These are phyloP conservation scores for Pulveroboletus frians DNA, from an alignment of 768 basidiomycete species.

Conservation along the genomic window DNA sequence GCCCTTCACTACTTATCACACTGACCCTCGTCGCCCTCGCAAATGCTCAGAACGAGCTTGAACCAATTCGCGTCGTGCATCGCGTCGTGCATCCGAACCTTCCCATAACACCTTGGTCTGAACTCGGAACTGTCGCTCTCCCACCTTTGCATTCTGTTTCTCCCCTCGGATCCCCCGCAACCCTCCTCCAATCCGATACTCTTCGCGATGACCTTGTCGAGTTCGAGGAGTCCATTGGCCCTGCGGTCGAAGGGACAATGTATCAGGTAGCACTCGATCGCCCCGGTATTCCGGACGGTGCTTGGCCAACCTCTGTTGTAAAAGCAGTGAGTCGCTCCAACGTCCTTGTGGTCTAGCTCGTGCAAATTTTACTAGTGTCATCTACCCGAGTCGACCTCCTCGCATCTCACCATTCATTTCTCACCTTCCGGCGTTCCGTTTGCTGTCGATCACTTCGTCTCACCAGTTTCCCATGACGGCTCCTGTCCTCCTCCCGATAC, in stretches of 20 bases:
- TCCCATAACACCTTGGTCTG: conserved; percentile 21
- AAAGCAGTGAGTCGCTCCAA: conserved; percentile 51
- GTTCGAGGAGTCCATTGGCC: conserved; percentile 39
- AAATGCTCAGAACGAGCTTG: conserved; percentile 10
- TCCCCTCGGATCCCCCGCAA: conserved; percentile 29
- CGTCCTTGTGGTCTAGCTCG: conserved; percentile 30
- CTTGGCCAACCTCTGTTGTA: conserved; percentile 30
- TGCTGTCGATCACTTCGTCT: conserved; percentile 68
- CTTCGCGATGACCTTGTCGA: conserved; percentile 43
- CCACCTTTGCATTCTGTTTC: conserved; percentile 31
- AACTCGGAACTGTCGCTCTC: conserved; percentile 23
- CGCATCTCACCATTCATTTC: conserved; percentile 55
- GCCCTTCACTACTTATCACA: not conserved
- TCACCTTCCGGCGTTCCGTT: conserved; percentile 45
- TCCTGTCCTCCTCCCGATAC: conserved; percentile 42
- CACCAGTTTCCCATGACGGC: conserved; percentile 64
- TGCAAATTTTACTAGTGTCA: conserved; percentile 51
- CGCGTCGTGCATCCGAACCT: conserved; percentile 32
- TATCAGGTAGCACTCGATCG: conserved; percentile 69
- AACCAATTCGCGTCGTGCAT: conserved; percentile 20
- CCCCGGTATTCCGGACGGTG: conserved; percentile 37
- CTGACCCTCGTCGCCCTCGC: conserved; percentile 13
- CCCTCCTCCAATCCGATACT: conserved; percentile 38
- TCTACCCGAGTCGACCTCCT: conserved; percentile 47
- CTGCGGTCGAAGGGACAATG: conserved; percentile 39